A percentile compares a stretch with the other conserved stretches of the same genome.
Conservation (phyloP, 805 yeast genomes). For the Kodamaea fukazawae region DNA sequence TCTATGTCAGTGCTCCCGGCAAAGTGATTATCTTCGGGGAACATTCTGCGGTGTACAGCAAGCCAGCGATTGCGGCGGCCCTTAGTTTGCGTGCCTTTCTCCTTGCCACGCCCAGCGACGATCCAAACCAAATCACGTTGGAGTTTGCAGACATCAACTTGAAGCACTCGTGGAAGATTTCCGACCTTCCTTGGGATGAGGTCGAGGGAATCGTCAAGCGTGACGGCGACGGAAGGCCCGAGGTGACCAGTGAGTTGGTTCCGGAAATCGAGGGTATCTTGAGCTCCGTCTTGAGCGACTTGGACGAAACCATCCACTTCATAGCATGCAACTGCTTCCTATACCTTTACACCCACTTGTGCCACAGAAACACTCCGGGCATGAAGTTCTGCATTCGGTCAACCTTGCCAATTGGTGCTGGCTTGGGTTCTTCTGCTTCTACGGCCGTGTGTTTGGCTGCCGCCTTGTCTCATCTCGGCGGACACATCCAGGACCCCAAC, state of each 20-base stretch:
- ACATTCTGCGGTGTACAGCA: conserved; percentile 90
- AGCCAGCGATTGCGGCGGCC: conserved; percentile 96
- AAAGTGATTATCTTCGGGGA: conserved; percentile 95
- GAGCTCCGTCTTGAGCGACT: conserved; percentile 40
- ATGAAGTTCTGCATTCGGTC: conserved; percentile 67
- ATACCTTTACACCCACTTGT: conserved; percentile 65
- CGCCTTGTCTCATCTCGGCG: conserved; percentile 64
- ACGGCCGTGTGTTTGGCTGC: conserved; percentile 80
- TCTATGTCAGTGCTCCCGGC: conserved; percentile 91
- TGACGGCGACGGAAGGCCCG: conserved; percentile 23
- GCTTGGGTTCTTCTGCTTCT: conserved; percentile 92
- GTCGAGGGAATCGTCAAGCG: conserved; percentile 20
- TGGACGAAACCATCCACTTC: conserved; percentile 59
- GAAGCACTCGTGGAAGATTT: conserved; percentile 57
- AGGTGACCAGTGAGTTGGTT: conserved; percentile 51
- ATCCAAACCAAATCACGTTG: conserved; percentile 46
- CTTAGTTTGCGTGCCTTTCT: conserved; percentile 81
- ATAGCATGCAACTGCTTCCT: conserved; percentile 81
- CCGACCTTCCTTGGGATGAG: conserved; percentile 60
- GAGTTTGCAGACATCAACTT: conserved; percentile 85
- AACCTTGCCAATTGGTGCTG: conserved; percentile 93
- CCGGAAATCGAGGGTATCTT: conserved; percentile 56
- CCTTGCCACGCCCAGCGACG: conserved; percentile 51
- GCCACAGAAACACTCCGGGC: conserved; percentile 47
- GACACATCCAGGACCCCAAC: conserved; percentile 45